Conservation (phyloP, 2,329 filamentous ascomycete genomes). For the Cercospora beticola region DNA sequence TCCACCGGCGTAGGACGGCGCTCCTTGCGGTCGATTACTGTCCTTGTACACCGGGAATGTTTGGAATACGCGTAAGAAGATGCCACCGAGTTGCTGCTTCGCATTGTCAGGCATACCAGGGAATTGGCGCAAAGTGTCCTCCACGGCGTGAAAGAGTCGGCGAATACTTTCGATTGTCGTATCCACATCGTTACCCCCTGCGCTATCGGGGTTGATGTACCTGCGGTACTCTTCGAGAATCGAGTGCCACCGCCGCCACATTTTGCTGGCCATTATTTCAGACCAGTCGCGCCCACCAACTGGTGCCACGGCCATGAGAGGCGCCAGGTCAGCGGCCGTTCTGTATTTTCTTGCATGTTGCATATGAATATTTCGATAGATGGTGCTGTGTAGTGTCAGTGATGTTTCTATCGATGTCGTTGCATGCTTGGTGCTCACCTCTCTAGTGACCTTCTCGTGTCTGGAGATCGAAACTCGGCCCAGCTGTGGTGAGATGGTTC, state of each 20-base stretch:
- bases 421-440: background rate
- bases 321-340: background rate
- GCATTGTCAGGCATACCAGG: constrained; percentile 5
- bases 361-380: background rate
- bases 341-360: constrained; percentile 1
- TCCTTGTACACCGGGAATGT: background rate
- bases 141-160: constrained; percentile 17
- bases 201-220: background rate
- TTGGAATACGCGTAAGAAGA: constrained; percentile 9
- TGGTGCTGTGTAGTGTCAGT: constrained; percentile 12
- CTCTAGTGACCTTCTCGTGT: constrained; percentile 1
- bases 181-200: constrained; percentile 14
- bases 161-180: constrained; percentile 16
- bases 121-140: constrained; percentile 10
- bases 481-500: constrained; percentile 12
- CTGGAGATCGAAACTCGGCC: background rate
- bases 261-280: constrained; percentile 1
- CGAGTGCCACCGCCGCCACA: constrained; percentile 9
- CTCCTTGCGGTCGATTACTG: background rate
- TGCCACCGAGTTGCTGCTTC: constrained; percentile 6
- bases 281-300: constrained; percentile 14
- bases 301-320: constrained; percentile 4
- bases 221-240: constrained; percentile 1
- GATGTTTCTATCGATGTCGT: background rate
- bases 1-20: constrained; percentile 20